These are phyloP conservation scores for Cercospora nicotianae DNA, from an alignment of 2,329 filamentous ascomycete species.

Conservation along the genomic window DNA sequence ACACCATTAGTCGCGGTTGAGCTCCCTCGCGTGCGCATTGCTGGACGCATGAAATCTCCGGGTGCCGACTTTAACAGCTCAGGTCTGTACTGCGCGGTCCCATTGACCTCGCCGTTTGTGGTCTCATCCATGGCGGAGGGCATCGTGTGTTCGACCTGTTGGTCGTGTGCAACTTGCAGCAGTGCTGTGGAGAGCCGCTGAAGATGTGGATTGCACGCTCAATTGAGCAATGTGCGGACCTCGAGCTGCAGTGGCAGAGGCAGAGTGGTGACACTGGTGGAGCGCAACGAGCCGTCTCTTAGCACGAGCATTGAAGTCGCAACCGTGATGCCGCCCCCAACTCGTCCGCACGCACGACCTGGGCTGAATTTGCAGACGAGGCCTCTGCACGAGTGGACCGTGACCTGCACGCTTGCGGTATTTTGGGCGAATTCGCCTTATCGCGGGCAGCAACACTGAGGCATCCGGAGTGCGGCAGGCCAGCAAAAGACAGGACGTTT, in stretches of 20 bases:
- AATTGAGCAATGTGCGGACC: not conserved
- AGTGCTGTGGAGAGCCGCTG: not conserved
- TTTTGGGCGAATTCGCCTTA: slow-evolving; percentile 1
- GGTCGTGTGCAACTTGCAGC: not conserved
- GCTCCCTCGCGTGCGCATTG: slow-evolving; percentile 35
- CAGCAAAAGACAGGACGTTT: not conserved
- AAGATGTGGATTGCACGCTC: not conserved
- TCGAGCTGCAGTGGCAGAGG: not conserved
- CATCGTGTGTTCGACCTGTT: not conserved
- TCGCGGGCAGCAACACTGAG: not conserved
- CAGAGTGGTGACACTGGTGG: not conserved
- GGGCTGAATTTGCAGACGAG: not conserved
- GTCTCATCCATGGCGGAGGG: not conserved
- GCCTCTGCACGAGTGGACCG: slow-evolving; percentile 3
- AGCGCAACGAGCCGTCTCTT: not conserved
- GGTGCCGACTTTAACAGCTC: slow-evolving; percentile 31
- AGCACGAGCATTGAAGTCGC: slow-evolving; percentile 1
- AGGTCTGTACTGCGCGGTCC: slow-evolving; percentile 28
- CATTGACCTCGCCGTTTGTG: not conserved
- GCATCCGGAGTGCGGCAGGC: not conserved
- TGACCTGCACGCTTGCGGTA: slow-evolving; percentile 5
- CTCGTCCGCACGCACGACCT: not conserved
- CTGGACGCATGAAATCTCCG: slow-evolving; percentile 48
- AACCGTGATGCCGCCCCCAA: not conserved
- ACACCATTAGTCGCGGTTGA: slow-evolving; percentile 55